phyloP scores from a whole-genome alignment of 2,329 filamentous ascomycete species.

The Penicillium vulpinum region DNA sequence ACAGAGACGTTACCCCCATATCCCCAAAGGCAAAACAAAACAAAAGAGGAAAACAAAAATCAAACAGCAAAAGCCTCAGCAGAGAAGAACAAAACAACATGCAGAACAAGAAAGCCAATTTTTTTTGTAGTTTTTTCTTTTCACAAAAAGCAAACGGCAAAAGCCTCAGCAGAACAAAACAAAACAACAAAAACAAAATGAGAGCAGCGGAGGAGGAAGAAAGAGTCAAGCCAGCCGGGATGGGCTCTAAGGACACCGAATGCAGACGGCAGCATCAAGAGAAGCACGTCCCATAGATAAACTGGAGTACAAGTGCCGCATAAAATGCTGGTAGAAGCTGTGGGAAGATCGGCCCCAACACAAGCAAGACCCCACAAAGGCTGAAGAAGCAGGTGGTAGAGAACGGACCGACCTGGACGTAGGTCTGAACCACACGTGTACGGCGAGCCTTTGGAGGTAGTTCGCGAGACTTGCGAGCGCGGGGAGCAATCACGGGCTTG shows the following conservation, averaged over 20 bases:
- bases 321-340: background rate
- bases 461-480: background rate
- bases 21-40: background rate
- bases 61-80: constrained; percentile 3
- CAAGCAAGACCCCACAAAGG: background rate
- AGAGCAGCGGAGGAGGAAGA: too few species aligned
- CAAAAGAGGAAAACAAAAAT: background rate
- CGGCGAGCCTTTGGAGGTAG: background rate
- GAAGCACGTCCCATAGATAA: background rate
- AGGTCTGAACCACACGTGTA: background rate
- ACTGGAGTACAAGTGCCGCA: background rate
- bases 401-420: background rate
- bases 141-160: constrained; percentile 4
- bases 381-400: background rate
- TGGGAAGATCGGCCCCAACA: background rate
- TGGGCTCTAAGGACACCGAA: background rate
- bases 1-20: background rate
- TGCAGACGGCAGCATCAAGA: background rate
- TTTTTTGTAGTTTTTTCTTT: background rate
- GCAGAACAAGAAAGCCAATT: background rate
- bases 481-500: background rate
- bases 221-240: background rate
- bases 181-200: background rate
- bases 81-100: background rate
- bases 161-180: background rate